Evolutionary conservation across 2,329 filamentous ascomycete genomes (phyloP).

Genomic region (Ophiostoma novo-ulmi): DNA sequence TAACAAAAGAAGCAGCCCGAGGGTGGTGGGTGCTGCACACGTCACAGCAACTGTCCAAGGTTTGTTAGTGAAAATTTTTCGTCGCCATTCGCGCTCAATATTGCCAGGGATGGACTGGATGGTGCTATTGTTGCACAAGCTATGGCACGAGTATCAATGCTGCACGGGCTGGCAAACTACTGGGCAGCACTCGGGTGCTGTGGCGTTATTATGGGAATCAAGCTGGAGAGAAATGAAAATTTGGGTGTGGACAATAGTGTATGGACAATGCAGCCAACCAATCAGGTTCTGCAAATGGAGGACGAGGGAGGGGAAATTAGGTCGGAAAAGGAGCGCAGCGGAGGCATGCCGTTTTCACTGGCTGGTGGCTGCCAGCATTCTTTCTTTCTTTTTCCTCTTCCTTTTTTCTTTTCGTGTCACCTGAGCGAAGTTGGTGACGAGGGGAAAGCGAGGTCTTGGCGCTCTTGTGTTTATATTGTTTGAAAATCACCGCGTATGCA

Average conservation of each 20-base stretch:
- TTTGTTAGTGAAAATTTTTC: slow-evolving; percentile 10
- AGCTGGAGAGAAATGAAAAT: not conserved
- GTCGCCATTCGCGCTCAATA: slow-evolving; percentile 11
- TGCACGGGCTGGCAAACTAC: not conserved
- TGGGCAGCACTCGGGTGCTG: not conserved
- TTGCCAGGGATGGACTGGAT: not conserved
- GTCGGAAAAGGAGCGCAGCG: not conserved
- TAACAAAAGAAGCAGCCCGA: not conserved
- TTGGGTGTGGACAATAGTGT: not conserved
- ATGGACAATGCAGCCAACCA: not conserved
- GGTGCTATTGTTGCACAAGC: slow-evolving; percentile 8
- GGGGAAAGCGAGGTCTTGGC: slow-evolving; percentile 20
- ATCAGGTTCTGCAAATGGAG: not conserved
- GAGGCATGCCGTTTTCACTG: slow-evolving; percentile 4
- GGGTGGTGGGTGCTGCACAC: not conserved
- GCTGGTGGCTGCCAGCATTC: not conserved
- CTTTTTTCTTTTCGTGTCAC: slow-evolving; percentile 28
- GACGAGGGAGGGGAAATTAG: not conserved
- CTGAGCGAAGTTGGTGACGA: slow-evolving; percentile 31
- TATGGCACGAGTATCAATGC: not conserved
- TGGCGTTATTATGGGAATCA: not conserved
- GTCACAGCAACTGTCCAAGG: not conserved
- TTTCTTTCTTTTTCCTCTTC: not conserved
- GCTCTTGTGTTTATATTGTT: not conserved
- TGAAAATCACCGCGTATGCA: not conserved